Evolutionary conservation across 31 red algal species (phyloP), one percentile per base, ranked within the genome.

Genomic region (Asparagopsis taxiformis): DNA sequence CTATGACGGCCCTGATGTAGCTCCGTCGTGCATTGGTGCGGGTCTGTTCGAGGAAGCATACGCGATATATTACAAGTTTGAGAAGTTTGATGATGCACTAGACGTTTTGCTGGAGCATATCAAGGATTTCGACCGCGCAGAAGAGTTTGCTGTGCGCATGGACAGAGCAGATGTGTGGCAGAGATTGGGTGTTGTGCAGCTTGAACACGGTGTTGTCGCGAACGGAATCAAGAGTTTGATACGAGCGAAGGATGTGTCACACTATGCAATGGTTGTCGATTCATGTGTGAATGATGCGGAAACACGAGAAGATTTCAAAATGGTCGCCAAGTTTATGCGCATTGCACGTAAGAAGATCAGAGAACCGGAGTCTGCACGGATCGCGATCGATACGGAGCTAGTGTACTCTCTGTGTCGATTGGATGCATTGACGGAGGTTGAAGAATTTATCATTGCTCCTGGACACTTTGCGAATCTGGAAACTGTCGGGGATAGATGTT

Each of bases 11-110:
- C 72, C 65, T 43, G 87, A 91, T 39, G 82, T 99, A 32, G 96
- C 91, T 2, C 91, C 85, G 24, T 74, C 91, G 2, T 92, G 88
- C 62, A 76, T 99, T 25, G 91, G 60, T 32, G 87, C 87, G 15
- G 96, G 80, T 41, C 72, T 95, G 16, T 95, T 89, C 69, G 96
- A 99, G 52, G 96, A 95, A 77, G 96, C 96, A 3, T 99, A 83
- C 49, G 71, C 83, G 35, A 92, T 94, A 49, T 99, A 92, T 70
- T 80, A 84, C 72, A 99, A 99, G 72, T 95, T 99, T 63, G 74
- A 95, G 55, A 72, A 77, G 56, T 85, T 73, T 51, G 96, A 92
- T 49, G 76, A 84, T 31, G 96, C 96, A 31, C 49, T 99, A 16
- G 91, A 89, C 25, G 96, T 99, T 16, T 64, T 97, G 32, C 57